Base-by-base conservation (phyloP, 129 eudicot genomes). In the Ambrosia artemisiifolia region DNA sequence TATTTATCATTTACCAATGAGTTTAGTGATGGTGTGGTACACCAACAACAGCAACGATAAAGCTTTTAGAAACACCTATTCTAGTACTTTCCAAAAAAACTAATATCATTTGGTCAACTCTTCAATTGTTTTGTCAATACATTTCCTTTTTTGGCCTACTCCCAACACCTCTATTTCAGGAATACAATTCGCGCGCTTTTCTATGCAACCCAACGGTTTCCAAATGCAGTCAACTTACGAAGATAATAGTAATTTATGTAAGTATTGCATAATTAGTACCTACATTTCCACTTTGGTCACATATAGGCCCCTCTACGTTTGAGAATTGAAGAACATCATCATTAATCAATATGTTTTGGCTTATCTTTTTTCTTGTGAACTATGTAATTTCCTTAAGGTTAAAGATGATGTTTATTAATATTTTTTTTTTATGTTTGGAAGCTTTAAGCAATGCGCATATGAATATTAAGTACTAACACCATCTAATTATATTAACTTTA, bases 121-220 rank as follows among this genome's bases (percentile, higher is more conserved):
- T 40, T 40, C 2, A 40, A 40, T 40, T 40, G 10, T 40, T 40
- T 40, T 40, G 44, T 40, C 44, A 8, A 10, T 40, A 40, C 44
- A 40, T 40, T 40, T 40, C 43, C 44, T 6, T 40, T 40, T 40
- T 40, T 8, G 11, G 10, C 8, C 7, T 7, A 40, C 44, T 40
- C 44, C 44, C 10, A 40, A 40, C 44, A 40, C 44, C 44, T 44
- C 68, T 43, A 42, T 72, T 72, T 72, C 32, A 72, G 59, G 67
- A 72, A 57, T 28, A 30, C 2, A 59, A 30, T 59, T 72, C 67
- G 76, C 59, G 57, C 34, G 76, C 76, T 59, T 72, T 72, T 72
- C 59, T 46, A 59, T 72, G 68, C 48, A 44, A 44, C 48, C 68
- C 59, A 35, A 72, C 76, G 43, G 44, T 43, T 72, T 72, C 48